Percentiles rank a stretch among this genome's conserved stretches.
These are phyloP conservation scores for Oryza glaberrima DNA, from an alignment of 176 grass and related monocot genomes.

Conservation along the genomic window DNA sequence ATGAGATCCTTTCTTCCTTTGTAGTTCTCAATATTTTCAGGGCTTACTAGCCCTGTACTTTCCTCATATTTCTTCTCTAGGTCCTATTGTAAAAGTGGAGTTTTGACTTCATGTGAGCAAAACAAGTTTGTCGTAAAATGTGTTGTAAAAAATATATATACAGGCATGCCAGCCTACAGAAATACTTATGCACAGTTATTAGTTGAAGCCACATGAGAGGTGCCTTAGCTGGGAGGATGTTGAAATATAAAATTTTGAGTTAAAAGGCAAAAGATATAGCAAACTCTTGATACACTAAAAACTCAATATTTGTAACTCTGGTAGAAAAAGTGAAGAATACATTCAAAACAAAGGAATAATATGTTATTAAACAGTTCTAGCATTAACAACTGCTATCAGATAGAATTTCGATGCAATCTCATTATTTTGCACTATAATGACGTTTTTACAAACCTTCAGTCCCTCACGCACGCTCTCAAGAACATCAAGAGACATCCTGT, in stretches of 20 bases:
- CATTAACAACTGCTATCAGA: conserved; percentile 8
- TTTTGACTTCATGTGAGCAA: conserved; percentile 20
- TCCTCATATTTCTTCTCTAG: conserved; percentile 84
- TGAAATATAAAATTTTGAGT: neutral
- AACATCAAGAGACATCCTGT: conserved; percentile 90
- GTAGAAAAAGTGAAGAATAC: conserved; percentile 24
- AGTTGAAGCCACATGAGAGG: neutral
- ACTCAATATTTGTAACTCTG: neutral
- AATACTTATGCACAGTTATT: conserved; percentile 21
- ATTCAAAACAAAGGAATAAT: neutral
- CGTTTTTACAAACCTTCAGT: conserved; percentile 68
- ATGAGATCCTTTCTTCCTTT: conserved; percentile 50
- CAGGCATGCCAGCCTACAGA: neutral
- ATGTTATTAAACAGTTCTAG: neutral
- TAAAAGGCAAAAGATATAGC: conserved; percentile 4
- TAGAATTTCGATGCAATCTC: neutral
- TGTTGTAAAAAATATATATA: conserved; percentile 4
- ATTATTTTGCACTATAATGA: neutral
- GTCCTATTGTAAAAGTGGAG: conserved; percentile 48
- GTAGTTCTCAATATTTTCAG: conserved; percentile 74
- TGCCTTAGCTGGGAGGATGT: conserved; percentile 2
- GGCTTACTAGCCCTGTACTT: conserved; percentile 64
- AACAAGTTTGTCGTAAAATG: conserved; percentile 27
- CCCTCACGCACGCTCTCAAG: conserved; percentile 69
- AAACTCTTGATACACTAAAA: conserved; percentile 24